Evolutionary conservation across 208 protist genomes (phyloP), one percentile per base, ranked within the genome.

Genomic region (Leptomonas pyrrhocoris): DNA sequence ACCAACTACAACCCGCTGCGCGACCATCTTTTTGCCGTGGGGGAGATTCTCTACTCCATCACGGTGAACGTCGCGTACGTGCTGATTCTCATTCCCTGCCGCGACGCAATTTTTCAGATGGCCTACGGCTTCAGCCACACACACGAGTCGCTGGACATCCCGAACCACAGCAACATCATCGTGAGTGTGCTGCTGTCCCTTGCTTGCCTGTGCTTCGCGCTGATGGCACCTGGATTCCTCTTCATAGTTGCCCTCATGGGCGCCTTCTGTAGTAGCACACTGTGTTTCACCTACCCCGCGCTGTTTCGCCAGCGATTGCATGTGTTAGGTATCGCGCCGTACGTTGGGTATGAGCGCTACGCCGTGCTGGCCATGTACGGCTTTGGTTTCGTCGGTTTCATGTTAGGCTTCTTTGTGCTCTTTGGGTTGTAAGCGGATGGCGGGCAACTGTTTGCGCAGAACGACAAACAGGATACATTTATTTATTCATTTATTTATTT

Each of bases 241-340:
- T 89, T 83, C 38, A 86, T 93, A 69, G 80, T 93, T 15, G 79
- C 84, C 1, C 64, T 93, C 27, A 73, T 93, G 65, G 87, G 87
- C 12, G 78, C 77, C 18, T 73, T 90, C 64, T 93, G 87, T 58
- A 90, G 87, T 68, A 88, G 87, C 65, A 88, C 74, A 1, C 50
- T 93, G 13, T 93, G 87, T 64, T 93, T 88, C 59, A 86, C 66
- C 36, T 90, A 87, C 73, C 87, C 87, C 0, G 83, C 87, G 7
- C 54, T 79, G 30, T 93, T 93, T 58, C 81, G 87, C 11, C 72
- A 85, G 48, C 60, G 73, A 2, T 58, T 93, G 27, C 86, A 92
- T 61, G 43, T 67, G 42, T 64, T 78, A 18, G 83, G 86, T 4
- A 61, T 92, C 16, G 73, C 53, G 21, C 76, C 68, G n/a, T 83